A percentile compares a stretch with the other conserved stretches of the same genome.
Evolutionary conservation across 805 yeast genomes (phyloP).

Genomic region (Lipomyces sp.): DNA sequence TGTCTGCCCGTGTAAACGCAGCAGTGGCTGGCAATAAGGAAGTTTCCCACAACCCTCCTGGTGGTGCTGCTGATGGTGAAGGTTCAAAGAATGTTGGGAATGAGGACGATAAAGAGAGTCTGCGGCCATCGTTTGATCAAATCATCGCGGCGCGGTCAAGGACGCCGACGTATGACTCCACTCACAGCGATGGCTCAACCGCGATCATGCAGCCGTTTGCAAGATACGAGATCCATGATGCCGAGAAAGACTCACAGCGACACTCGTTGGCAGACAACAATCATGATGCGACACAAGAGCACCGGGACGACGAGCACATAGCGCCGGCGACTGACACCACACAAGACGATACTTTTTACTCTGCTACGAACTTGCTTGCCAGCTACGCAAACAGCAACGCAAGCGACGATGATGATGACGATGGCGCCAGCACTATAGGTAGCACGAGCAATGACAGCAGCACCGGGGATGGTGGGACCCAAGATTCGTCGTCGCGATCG

Average conservation of each 20-base stretch:
- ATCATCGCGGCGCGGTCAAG: constrained; percentile 15
- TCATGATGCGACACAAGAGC: background rate
- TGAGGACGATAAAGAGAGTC: background rate
- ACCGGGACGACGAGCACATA: background rate
- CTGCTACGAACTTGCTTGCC: constrained; percentile 20
- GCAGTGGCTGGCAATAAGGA: background rate
- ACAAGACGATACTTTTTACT: constrained; percentile 26
- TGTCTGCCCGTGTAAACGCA: background rate
- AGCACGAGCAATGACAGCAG: background rate
- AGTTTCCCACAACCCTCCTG: background rate
- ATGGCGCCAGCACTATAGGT: constrained; percentile 5
- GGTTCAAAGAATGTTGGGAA: background rate
- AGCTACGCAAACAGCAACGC: constrained; percentile 3
- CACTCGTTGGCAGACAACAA: constrained; percentile 2
- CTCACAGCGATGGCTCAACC: constrained; percentile 28
- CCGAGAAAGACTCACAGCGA: constrained; percentile 5
- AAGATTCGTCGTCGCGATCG: constrained; percentile 18
- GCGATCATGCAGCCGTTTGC: constrained; percentile 33
- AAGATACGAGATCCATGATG: constrained; percentile 19
- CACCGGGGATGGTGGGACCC: background rate
- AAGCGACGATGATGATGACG: constrained; percentile 14
- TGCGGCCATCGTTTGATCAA: constrained; percentile 13
- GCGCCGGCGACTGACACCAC: constrained; percentile 5
- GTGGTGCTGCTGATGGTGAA: no score
- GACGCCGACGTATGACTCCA: constrained; percentile 17